Conservation (phyloP, 1,139 yeast species). For the Wickerhamomyces sp. region DNA sequence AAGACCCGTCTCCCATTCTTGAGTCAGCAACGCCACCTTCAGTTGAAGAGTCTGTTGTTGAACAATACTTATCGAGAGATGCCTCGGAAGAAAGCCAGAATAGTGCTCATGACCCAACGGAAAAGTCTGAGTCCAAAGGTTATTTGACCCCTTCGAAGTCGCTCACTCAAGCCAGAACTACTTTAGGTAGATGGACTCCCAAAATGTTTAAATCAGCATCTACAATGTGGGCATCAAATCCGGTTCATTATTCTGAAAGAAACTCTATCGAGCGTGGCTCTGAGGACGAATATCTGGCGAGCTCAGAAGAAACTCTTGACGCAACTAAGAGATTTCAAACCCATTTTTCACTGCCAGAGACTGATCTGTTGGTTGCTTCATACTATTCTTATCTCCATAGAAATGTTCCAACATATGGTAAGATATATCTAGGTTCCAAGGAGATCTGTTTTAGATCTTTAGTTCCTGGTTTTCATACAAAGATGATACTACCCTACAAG, state of each 20-base stretch:
- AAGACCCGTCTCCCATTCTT: neutral
- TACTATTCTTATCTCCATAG: slow-evolving; percentile 70
- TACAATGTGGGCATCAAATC: slow-evolving; percentile 59
- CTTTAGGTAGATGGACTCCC: slow-evolving; percentile 23
- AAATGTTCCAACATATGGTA: slow-evolving; percentile 77
- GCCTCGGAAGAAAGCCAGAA: neutral
- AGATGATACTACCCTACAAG: slow-evolving; percentile 75
- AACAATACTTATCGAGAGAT: slow-evolving; percentile 4
- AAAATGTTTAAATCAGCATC: slow-evolving; percentile 36
- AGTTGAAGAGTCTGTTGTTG: slow-evolving; percentile 13
- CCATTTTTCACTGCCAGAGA: slow-evolving; percentile 59
- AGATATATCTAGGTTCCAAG: slow-evolving; percentile 63
- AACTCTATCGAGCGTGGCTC: slow-evolving; percentile 29
- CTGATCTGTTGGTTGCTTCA: slow-evolving; percentile 54
- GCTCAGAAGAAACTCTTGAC: slow-evolving; percentile 38
- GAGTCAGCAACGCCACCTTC: neutral
- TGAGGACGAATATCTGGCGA: slow-evolving; percentile 45
- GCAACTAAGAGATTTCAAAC: slow-evolving; percentile 51
- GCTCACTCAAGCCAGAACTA: slow-evolving; percentile 8
- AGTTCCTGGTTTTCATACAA: slow-evolving; percentile 71
- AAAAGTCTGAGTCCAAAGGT: neutral
- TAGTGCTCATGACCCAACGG: neutral
- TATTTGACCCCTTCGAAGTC: slow-evolving; percentile 1
- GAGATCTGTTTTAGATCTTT: slow-evolving; percentile 75
- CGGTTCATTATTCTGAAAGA: slow-evolving; percentile 51